Percentiles rank a stretch among this genome's conserved stretches.
Conservation (phyloP, 176 grass and related monocot species). For the Oryza coarctata region DNA sequence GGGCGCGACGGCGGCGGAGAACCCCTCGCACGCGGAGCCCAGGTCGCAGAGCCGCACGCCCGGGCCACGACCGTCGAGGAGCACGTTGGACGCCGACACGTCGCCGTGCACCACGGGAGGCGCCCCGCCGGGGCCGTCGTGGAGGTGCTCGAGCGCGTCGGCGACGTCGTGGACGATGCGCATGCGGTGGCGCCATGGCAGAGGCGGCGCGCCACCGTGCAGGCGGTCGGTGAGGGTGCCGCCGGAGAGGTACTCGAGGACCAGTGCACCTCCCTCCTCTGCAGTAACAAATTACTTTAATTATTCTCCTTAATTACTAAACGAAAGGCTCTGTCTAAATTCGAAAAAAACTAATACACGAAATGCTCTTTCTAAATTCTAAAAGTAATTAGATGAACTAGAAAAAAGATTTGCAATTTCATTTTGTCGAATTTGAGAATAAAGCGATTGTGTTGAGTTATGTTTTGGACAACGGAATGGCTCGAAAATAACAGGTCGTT, state of each 20-base stretch:
- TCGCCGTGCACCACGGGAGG: constrained; percentile 72
- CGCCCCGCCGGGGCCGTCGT: constrained; percentile 37
- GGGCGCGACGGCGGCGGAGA: constrained; percentile 59
- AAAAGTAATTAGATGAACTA: neutral
- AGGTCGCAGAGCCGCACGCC: constrained; percentile 72
- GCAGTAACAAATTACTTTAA: neutral
- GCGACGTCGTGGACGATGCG: constrained; percentile 66
- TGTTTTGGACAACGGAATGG: no score
- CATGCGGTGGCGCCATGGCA: constrained; percentile 67
- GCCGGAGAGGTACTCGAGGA: constrained; percentile 72
- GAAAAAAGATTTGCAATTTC: neutral
- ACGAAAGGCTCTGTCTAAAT: neutral
- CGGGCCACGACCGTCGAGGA: constrained; percentile 34
- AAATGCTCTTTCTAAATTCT: neutral
- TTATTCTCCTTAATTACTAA: neutral
- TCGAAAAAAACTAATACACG: neutral
- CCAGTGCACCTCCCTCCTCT: constrained; percentile 80
- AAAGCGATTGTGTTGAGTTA: no score
- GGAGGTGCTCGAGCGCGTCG: constrained; percentile 73
- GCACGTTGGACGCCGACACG: constrained; percentile 83
- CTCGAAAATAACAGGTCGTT: neutral
- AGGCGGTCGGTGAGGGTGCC: constrained; percentile 71
- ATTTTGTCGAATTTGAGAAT: neutral
- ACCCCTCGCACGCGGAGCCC: constrained; percentile 70
- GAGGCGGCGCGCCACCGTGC: constrained; percentile 10